Base-by-base conservation (phyloP, 805 yeast species). In the Sugiyamaella marilandica region DNA sequence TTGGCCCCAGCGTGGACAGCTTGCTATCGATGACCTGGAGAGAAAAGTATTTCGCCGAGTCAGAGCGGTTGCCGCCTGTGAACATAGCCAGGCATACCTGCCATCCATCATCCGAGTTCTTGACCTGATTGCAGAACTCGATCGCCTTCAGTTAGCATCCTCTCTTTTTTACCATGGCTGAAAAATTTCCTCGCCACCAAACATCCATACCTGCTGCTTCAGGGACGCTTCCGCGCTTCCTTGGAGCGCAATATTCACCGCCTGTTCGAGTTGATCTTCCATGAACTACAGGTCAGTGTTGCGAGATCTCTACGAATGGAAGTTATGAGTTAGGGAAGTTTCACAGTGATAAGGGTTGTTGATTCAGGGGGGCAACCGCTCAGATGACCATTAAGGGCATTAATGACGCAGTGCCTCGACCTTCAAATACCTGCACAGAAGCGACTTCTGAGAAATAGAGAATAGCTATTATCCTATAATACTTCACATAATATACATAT, bases 221-320 rank as follows among this genome's bases (percentile, higher is more conserved):
- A 88, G 71, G 39, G 65, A 73, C 13, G 76, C 71, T 65, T 85
- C 88, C 9, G 84, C 78, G 24, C 83, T 74, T 31, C 87, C 84
- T 66, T 82, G 81, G 50, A 86, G 78, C 7, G 96, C 96, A 57
- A 89, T 81, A 57, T 81, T 83, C 46, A 91, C 94, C 41, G 96
- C 97, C 71, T 88, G 94, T 67, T 81, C 88, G 62, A 91, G 84
- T 74, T 90, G 95, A 50, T 70, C 72, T 52, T 69, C 73, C 73
- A 68, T 68, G 44, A 32, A 32, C 47, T 29, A 45, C 13, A 18
- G 47, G 37, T 9, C 8, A 33, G 5, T 41, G 19, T 16, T 18
- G n/a, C 14, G n/a, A 13, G 45, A 16, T 4, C n/a, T 41, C 21
- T 26, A 21, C 34, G 26, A 26, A 16, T 29, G 34, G 34, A 26